A percentile compares a stretch with the other conserved stretches of the same genome.
Evolutionary conservation across 2,329 filamentous ascomycete species (phyloP).

Genomic region (Pseudogymnoascus sp.): DNA sequence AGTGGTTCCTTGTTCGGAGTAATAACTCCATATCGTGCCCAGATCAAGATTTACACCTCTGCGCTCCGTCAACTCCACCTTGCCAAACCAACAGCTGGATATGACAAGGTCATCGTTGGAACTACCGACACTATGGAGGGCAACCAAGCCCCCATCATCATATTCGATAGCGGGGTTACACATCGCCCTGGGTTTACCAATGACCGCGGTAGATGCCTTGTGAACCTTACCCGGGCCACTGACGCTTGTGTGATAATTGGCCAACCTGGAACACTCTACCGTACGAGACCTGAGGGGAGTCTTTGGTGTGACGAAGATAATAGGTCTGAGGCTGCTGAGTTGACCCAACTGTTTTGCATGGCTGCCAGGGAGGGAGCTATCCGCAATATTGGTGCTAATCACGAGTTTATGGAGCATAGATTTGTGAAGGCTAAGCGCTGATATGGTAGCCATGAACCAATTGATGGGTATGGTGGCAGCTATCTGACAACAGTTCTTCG

Average conservation of each 20-base stretch:
- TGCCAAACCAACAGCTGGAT: background rate
- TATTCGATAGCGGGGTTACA: background rate
- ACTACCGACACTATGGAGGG: background rate
- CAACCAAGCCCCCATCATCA: background rate
- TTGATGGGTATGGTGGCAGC: too few relatives aligned
- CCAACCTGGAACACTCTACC: background rate
- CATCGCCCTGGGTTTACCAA: background rate
- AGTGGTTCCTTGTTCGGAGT: background rate
- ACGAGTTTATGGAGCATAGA: too few relatives aligned
- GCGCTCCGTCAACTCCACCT: background rate
- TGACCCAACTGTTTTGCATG: too few relatives aligned
- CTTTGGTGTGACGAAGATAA: too few relatives aligned
- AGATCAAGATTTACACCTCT: background rate
- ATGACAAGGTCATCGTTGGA: background rate
- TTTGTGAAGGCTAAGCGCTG: too few relatives aligned
- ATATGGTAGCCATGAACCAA: too few relatives aligned
- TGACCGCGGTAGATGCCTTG: background rate
- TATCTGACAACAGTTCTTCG: too few relatives aligned
- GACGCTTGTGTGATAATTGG: background rate
- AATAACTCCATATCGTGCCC: background rate
- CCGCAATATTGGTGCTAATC: too few relatives aligned
- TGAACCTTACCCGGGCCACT: background rate
- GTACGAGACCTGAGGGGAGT: too few relatives aligned
- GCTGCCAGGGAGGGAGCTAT: too few relatives aligned
- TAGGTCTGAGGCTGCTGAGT: too few relatives aligned